Conservation (phyloP, 371 early-diverging fungal species). For the Mortierella sp. region DNA sequence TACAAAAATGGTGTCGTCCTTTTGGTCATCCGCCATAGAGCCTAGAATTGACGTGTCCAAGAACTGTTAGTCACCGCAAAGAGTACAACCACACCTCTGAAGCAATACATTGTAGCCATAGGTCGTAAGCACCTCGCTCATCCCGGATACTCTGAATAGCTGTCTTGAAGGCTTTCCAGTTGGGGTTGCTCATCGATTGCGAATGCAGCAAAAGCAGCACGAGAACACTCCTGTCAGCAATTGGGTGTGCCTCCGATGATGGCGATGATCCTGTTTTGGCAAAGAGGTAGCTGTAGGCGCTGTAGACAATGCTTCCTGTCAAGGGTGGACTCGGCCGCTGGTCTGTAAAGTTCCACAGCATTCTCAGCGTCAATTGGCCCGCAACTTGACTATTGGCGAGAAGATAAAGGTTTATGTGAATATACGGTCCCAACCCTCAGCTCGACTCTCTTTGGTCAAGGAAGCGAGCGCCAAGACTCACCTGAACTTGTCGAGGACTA, state of each 20-base stretch:
- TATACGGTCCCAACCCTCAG: not conserved
- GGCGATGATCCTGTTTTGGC: slow-evolving; percentile 60
- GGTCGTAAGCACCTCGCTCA: slow-evolving; percentile 64
- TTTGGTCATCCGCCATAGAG: slow-evolving; percentile 54
- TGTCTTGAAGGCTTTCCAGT: slow-evolving; percentile 63
- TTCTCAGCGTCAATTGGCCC: slow-evolving; percentile 67
- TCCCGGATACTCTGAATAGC: slow-evolving; percentile 69
- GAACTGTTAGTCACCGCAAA: not conserved
- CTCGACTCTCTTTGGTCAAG: not conserved
- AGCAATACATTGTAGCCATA: not conserved
- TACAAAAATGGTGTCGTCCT: slow-evolving; percentile 61
- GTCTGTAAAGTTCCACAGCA: slow-evolving; percentile 74
- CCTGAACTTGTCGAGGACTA: slow-evolving; percentile 69
- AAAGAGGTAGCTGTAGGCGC: slow-evolving; percentile 81
- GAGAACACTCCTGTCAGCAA: slow-evolving; percentile 75
- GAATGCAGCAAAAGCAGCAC: slow-evolving; percentile 67
- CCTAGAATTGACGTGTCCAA: slow-evolving; percentile 18
- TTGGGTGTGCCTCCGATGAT: slow-evolving; percentile 66
- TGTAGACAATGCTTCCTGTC: slow-evolving; percentile 75
- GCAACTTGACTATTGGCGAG: slow-evolving; percentile 63
- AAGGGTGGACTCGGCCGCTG: slow-evolving; percentile 71
- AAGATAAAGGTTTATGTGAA: not conserved
- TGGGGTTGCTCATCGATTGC: slow-evolving; percentile 48
- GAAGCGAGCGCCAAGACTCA: slow-evolving; percentile 22
- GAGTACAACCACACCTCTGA: not conserved